Evolutionary conservation across 805 yeast genomes (phyloP), one percentile per base, ranked within the genome.

Genomic region (Spencermartinsiella europaea): DNA sequence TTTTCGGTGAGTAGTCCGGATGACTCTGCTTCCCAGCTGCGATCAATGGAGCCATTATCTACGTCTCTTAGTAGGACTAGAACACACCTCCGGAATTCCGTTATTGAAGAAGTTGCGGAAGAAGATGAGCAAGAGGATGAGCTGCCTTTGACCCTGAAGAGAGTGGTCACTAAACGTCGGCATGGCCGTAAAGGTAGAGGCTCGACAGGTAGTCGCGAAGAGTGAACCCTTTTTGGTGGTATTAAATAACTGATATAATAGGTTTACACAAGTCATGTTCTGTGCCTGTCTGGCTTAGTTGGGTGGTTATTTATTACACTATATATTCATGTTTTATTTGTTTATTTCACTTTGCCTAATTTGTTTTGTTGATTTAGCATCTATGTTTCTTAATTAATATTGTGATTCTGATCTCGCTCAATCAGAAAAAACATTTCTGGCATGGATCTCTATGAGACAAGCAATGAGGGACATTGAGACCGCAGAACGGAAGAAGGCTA

Each of bases 121-220:
- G 34, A 36, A 12, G 21, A 43, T 31, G 48, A 47, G 5, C 38
- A 38, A 17, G 37, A 40, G 14, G 33, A 15, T 2, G 49, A 45
- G 7, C 7, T 42, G 15, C 50, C 50, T 4, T 14, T 42, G 25
- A 22, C 46, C n/a, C 15, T 48, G 34, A 25, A 38, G 27, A 21
- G 47, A 35, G 42, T 48, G 15, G 44, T 42, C 8, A 39, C 31
- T 12, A 25, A 25, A 12, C 31, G 38, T 21, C 21, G 51, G 22
- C 17, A 33, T 14, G 20, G 33, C n/a, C 27, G 39, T 14, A 21
- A n/a, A n/a, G n/a, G n/a, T n/a, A n/a, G n/a, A n/a, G n/a, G n/a
- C n/a, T n/a, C n/a, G n/a, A n/a, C 34, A 31, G 22, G 14, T 22
- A 19, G 15, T 19, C 21, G 39, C 12, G 21, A 20, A 14, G 16